Percentiles rank a stretch among this genome's conserved stretches.
These are phyloP conservation scores for Exidia glandulosa DNA, from an alignment of 768 basidiomycete genomes.

Conservation along the genomic window DNA sequence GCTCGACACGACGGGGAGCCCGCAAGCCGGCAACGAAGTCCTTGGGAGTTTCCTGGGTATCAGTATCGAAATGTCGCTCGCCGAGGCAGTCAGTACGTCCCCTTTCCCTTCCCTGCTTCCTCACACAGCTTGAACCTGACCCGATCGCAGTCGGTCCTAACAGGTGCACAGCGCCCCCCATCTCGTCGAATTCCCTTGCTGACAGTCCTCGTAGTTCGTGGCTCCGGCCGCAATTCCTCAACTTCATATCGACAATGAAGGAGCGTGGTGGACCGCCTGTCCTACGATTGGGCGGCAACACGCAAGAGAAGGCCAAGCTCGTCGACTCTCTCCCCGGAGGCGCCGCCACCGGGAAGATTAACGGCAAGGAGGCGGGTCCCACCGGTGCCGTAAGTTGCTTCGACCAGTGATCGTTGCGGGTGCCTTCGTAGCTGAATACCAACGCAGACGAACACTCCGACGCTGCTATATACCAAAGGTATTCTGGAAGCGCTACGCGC, in stretches of 20 bases:
- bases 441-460: not conserved
- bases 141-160: constrained; percentile 40
- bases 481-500: not conserved
- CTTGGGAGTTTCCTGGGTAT: constrained; percentile 47
- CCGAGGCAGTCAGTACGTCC: constrained; percentile 49
- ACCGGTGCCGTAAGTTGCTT: not conserved
- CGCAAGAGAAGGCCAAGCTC: constrained; percentile 39
- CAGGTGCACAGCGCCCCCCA: constrained; percentile 19
- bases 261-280: constrained; percentile 50
- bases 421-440: not conserved
- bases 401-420: not conserved
- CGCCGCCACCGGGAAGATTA: not conserved
- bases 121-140: not conserved
- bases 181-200: not conserved
- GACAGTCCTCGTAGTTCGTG: not conserved
- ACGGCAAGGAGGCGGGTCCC: not conserved
- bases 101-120: not conserved
- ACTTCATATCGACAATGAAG: constrained; percentile 62
- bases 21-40: not conserved
- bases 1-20: constrained; percentile 13
- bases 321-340: not conserved
- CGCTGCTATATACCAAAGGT: not conserved
- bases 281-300: constrained; percentile 72
- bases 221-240: constrained; percentile 62
- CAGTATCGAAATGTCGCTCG: constrained; percentile 65